Evolutionary conservation across 2,329 filamentous ascomycete species (phyloP).

Genomic region (Xylariaceae sp.): DNA sequence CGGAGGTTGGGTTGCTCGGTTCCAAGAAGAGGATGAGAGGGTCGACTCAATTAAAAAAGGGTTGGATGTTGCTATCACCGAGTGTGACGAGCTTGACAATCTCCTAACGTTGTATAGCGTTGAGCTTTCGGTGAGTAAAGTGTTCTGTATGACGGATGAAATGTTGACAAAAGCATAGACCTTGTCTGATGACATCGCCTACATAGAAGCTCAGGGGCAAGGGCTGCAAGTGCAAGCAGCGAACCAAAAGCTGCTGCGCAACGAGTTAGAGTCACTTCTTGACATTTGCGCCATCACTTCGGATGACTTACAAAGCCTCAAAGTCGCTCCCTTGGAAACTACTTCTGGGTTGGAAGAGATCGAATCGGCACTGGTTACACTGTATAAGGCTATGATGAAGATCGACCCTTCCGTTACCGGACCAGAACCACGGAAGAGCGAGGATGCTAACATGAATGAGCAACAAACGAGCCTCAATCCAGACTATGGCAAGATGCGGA

Average conservation of each 20-base stretch:
- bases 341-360: conserved; percentile 75
- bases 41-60: conserved; percentile 85
- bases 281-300: conserved; percentile 88
- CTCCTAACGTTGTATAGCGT: conserved; percentile 93
- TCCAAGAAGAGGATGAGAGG: conserved; percentile 86
- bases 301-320: conserved; percentile 75
- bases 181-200: conserved; percentile 92
- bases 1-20: conserved; percentile 86
- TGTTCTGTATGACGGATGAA: not conserved
- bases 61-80: conserved; percentile 87
- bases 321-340: conserved; percentile 75
- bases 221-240: conserved; percentile 96
- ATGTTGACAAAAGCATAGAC: conserved; percentile 64
- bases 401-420: conserved; percentile 82
- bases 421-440: conserved; percentile 55
- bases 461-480: conserved; percentile 65
- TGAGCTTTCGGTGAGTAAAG: conserved; percentile 78
- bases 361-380: conserved; percentile 75
- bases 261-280: conserved; percentile 86
- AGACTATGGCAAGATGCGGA: conserved; percentile 88
- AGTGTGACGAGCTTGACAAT: conserved; percentile 96
- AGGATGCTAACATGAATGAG: conserved; percentile 54
- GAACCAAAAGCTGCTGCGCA: conserved; percentile 92
- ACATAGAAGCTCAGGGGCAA: conserved; percentile 96
- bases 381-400: conserved; percentile 92